Base-by-base conservation (phyloP, 1,139 yeast genomes). In the Geotrichum citri-aurantii region DNA sequence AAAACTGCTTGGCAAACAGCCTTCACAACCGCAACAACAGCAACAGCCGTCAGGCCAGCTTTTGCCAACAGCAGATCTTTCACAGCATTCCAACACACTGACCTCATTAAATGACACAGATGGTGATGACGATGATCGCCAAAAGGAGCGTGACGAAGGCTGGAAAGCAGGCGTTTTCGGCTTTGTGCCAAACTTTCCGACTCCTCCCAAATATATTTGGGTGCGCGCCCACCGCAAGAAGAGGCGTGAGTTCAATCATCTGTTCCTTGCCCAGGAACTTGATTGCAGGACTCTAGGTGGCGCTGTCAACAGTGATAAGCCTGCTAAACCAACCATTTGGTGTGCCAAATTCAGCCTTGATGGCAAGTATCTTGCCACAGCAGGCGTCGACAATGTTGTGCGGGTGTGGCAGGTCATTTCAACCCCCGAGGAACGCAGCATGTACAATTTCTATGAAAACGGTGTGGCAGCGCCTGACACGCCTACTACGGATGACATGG, bases 201-300 rank as follows among this genome's bases (percentile, higher is more conserved):
- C 68, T 1, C 69, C 68, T 10, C 75, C 75, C 12, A 71, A 71
- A 58, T 74, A 74, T 60, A 67, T 74, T 54, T 71, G 71, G 40
- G 73, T 73, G 6, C 68, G 74, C 26, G 68, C 75, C 1, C 75
- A 72, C 56, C 67, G 69, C 29, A 72, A 71, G 59, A 61, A 64
- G 52, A 59, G 63, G 33, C 67, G 72, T 14, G 73, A 72, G 48
- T 74, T 84, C 61, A 80, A 81, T 64, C 76, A 86, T 60, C 70
- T 90, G 54, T 89, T 91, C 65, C 73, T 90, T 50, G 95, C 96
- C 0, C 97, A 91, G 71, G 95, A 90, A 71, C 74, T 91, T 61
- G 76, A 77, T 12, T 50, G 46, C 24, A 40, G 29, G 12, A 14
- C 48, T 10, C 47, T 31, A 2, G 10, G 54, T 17, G 27, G 55